Evolutionary conservation across 306 rosid genomes (phyloP), one percentile per base, ranked within the genome.

Genomic region (Fagus sylvatica): DNA sequence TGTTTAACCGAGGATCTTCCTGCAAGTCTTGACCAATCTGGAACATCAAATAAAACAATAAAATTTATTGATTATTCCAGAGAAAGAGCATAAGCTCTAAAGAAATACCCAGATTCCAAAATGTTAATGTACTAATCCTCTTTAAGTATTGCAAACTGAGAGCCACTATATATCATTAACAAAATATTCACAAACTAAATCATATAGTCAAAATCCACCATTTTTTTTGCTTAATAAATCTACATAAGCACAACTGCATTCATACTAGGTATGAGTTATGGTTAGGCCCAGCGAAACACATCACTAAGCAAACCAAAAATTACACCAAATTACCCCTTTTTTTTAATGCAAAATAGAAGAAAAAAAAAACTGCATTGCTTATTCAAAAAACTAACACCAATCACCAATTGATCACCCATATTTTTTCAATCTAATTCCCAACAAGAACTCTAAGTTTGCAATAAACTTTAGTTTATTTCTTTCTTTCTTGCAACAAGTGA

Each of bases 1-100:
- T 90, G 75, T 86, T 88, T 82, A 95, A 71, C 17, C 99, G 87
- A 74, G 98, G 97, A 84, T 95, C 98, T 79, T 91, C 92, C 42
- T 88, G 89, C 59, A 54, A 12, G 34, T 85, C 90, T 74, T 76
- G 88, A 83, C 90, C 95, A 76, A 92, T 71, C 97, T 95, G 84
- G 30, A 85, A 84, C 74, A 78, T 62, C 6, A 65, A 34, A 72
- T 6, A 22, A 49, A 33, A 42, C 1, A 53, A 71, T 53, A 70
- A 74, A 42, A 48, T 51, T 62, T 17, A 34, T 17, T 53, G 42
- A 22, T 22, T 22, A 22, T 22, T 57, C 37, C 5, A 57, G 37
- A 28, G 65, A 57, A 28, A 65, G 15, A 64, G 19, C 70, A 36
- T 32, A 37, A 36, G 46, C 48, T 10, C 13, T 16, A 0, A 64